Evolutionary conservation across 208 protist species (phyloP).

Genomic region (Polymyxa betae): DNA sequence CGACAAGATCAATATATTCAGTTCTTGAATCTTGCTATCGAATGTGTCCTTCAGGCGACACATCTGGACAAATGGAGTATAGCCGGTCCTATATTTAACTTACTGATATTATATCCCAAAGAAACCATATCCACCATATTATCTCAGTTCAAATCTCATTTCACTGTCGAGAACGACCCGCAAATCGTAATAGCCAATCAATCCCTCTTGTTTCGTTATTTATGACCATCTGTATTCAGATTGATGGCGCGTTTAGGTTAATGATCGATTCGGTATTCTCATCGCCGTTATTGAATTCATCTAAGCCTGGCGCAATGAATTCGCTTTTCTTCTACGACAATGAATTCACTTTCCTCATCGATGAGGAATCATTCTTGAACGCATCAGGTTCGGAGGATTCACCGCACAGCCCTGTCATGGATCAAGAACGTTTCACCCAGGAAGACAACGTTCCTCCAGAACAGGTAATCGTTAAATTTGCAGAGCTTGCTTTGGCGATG

Average conservation of each 20-base stretch:
- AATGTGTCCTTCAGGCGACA: background rate
- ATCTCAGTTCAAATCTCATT: conserved; percentile 2
- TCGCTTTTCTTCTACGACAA: background rate
- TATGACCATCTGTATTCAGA: background rate
- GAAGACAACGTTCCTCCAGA: background rate
- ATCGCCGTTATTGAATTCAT: background rate
- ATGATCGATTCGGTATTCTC: background rate
- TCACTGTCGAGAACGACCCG: background rate
- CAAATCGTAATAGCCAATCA: background rate
- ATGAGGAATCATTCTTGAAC: background rate
- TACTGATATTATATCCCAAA: background rate
- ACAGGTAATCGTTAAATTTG: background rate
- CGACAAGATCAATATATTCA: background rate
- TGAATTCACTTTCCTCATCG: background rate
- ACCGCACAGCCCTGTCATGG: background rate
- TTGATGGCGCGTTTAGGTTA: background rate
- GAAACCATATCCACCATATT: background rate
- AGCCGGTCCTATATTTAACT: conserved; percentile 24
- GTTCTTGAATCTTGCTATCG: background rate
- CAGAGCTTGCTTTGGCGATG: background rate
- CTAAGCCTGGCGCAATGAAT: background rate
- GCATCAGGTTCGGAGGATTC: background rate
- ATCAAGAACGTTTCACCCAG: background rate
- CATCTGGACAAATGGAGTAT: background rate
- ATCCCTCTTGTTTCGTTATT: background rate